Base-by-base conservation (phyloP, 495 filamentous ascomycete genomes). In the Ramalina peruviana region DNA sequence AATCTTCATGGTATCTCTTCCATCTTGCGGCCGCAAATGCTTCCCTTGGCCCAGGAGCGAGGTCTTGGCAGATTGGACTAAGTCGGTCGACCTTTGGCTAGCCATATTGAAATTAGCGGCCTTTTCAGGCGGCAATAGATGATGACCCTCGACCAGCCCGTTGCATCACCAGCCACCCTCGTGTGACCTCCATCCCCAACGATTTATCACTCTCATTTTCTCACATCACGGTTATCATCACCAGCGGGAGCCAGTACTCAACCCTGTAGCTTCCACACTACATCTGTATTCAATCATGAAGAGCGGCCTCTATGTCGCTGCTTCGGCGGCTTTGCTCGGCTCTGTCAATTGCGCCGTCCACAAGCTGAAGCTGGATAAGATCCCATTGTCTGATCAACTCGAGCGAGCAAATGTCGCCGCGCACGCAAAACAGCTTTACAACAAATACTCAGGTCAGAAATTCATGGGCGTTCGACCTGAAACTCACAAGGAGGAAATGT, bases 331-430 rank as follows among this genome's bases (percentile, higher is more conserved):
- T 79, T 79, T 94, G 80, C 73, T 93, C 63, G 80, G 85, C 71
- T 79, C 82, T 66, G 81, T 83, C 58, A 75, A 83, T 62, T 88
- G 85, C 52, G 86, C 80, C 61, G 74, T 92, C 39, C 87, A 95
- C 75, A 90, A 85, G 75, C 77, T 94, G 74, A 93, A 93, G 75
- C 81, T 99, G 58, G 83, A 94, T 76, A 99, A 99, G 80, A 71
- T 97, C 48, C 86, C 93, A 53, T 73, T 97, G 37, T 74, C 82
- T 20, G 86, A 97, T 66, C 90, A 96, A 70, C 78, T 99, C 60
- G 72, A 83, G 50, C 65, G 78, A 44, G 79, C 84, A 60, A 86
- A 85, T 66, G 82, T 97, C 67, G 75, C 84, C 57, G 70, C 78
- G 42, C 93, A 96, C 59, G 72, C 88, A 51, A 76, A 79, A 58